These are phyloP conservation scores for Aspergillus candidus DNA, from an alignment of 2,329 filamentous ascomycete genomes.

Conservation along the genomic window DNA sequence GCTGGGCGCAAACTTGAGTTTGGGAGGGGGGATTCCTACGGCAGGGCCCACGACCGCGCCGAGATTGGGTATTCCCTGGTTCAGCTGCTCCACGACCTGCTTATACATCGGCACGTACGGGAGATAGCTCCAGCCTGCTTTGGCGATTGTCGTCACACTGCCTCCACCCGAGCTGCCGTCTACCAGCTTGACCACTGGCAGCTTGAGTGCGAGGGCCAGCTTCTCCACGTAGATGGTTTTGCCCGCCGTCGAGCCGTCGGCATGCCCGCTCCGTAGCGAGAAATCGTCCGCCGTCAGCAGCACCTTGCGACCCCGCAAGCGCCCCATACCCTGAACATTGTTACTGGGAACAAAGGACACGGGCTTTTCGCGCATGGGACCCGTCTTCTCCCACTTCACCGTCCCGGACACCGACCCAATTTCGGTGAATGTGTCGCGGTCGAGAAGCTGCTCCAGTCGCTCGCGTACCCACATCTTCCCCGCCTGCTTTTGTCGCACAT, in stretches of 20 bases:
- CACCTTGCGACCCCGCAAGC: conserved; percentile 48
- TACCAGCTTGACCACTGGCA: conserved; percentile 59
- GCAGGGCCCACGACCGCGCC: conserved; percentile 59
- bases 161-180: conserved; percentile 60
- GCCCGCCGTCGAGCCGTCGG: conserved; percentile 53
- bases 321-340: conserved; percentile 56
- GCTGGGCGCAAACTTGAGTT: not conserved
- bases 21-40: conserved; percentile 18
- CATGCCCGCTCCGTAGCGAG: conserved; percentile 57
- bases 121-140: conserved; percentile 53
- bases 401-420: conserved; percentile 56
- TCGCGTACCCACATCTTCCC: conserved; percentile 63
- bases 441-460: conserved; percentile 53
- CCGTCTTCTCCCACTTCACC: conserved; percentile 50
- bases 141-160: conserved; percentile 54
- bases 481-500: conserved; percentile 56
- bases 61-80: conserved; percentile 58
- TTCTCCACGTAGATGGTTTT: conserved; percentile 60
- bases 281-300: conserved; percentile 61
- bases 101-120: conserved; percentile 52
- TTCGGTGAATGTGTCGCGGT: conserved; percentile 51
- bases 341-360: conserved; percentile 53
- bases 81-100: conserved; percentile 53
- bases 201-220: conserved; percentile 49
- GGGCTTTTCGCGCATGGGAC: conserved; percentile 35